phyloP scores from a whole-genome alignment of 176 grass and related monocot species.

The Tillandsia fasciculata region DNA sequence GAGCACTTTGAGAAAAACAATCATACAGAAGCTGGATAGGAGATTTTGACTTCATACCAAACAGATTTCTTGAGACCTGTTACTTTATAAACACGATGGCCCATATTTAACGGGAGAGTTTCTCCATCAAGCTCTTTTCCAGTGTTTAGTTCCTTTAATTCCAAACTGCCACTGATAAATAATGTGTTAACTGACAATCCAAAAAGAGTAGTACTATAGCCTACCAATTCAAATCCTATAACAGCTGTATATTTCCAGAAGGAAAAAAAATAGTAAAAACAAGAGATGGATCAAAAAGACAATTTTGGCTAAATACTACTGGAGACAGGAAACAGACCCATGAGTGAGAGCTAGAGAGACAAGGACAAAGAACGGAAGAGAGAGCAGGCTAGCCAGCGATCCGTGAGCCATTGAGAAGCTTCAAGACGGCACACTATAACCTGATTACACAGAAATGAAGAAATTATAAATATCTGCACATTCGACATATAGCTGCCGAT shows the following conservation, averaged over 20 bases:
- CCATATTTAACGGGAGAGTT: constrained; percentile 42
- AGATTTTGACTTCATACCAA: constrained; percentile 97
- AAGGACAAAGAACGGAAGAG: not conserved
- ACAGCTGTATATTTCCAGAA: no score
- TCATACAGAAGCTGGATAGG: constrained; percentile 80
- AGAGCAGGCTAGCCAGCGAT: not conserved
- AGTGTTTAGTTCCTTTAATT: constrained; percentile 34
- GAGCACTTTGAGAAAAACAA: constrained; percentile 19
- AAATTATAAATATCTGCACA: no score
- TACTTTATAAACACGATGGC: constrained; percentile 46
- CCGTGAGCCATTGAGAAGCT: not conserved
- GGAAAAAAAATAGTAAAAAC: not conserved
- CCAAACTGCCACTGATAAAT: constrained; percentile 23
- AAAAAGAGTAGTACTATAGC: not conserved
- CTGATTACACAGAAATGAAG: no score
- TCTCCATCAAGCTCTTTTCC: constrained; percentile 49
- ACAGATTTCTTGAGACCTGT: constrained; percentile 29
- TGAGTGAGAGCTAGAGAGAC: not conserved
- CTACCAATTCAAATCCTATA: no score
- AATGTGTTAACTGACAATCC: not conserved
- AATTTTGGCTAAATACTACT: not conserved
- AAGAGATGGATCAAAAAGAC: not conserved
- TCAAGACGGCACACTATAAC: not conserved
- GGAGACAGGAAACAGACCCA: not conserved
- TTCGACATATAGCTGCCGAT: no score